Evolutionary conservation across 2,329 filamentous ascomycete species (phyloP), one percentile per base, ranked within the genome.

Genomic region (Fusarium dimerum): DNA sequence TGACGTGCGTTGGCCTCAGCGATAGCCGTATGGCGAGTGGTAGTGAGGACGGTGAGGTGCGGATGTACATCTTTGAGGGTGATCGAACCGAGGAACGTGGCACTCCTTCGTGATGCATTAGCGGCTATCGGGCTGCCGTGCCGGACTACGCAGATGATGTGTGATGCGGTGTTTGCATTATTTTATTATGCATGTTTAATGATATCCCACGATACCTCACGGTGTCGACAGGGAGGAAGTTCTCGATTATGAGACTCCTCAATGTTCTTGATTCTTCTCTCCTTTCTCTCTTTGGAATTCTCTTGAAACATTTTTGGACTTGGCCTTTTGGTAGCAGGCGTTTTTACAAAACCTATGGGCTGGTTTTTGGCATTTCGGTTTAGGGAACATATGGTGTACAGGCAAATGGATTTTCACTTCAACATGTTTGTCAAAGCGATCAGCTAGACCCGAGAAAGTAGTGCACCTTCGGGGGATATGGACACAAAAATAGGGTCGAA

Each of bases 1-100:
- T 97, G 3, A 97, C 92, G 3, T 97, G 93, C 68, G 88, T 97
- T 39, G 92, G 90, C 1, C 77, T 99, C 7, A 95, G 91, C 64
- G 94, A 97, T 68, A 90, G 87, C 63, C 83, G 90, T 40, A 88
- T 99, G 78, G 90, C 91, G 30, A 96, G 89, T 63, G 94, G 92
- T 6, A 91, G 93, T 65, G 94, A 97, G 71, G 94, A 99, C 69
- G 90, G 90, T 58, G 92, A 96, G 64, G 90, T 97, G 34, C 80
- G 92, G 47, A 80, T 99, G 65, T 92, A 92, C 70, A 89, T 86
- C 64, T 93, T 92, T 66, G 81, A 84, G 57, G 78, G 76, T 17
- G 76, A 79, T 47, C 71, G 73, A 40, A 71, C 78, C 36, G 75
- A 76, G 56, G 77, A 80, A 59, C 71, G 72, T 34, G 79, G 80